Evolutionary conservation across 768 basidiomycete genomes (phyloP).

Genomic region (Calocybe cyanea): DNA sequence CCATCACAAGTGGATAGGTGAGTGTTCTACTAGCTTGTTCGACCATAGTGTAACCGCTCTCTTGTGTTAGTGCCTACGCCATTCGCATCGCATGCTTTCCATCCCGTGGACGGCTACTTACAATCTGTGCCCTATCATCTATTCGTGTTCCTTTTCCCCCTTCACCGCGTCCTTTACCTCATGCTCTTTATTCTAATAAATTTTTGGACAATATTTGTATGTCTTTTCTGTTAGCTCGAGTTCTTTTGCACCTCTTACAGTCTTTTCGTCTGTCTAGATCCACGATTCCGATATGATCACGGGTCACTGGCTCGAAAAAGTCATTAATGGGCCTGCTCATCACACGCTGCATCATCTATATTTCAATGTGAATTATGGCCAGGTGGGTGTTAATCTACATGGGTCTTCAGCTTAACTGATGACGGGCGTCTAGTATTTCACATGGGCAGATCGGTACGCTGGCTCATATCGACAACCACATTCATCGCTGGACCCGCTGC

Average conservation of each 20-base stretch:
- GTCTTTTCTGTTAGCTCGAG: slow-evolving; percentile 21
- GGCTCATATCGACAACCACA: slow-evolving; percentile 90
- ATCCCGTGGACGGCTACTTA: slow-evolving; percentile 89
- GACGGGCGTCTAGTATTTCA: slow-evolving; percentile 73
- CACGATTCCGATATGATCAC: slow-evolving; percentile 99
- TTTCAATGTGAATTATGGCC: slow-evolving; percentile 96
- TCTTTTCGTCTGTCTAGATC: slow-evolving; percentile 52
- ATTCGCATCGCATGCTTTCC: slow-evolving; percentile 97
- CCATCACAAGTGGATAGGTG: slow-evolving; percentile 98
- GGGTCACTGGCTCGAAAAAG: slow-evolving; percentile 78
- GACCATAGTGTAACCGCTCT: not conserved
- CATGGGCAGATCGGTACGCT: slow-evolving; percentile 83
- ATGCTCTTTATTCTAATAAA: slow-evolving; percentile 89
- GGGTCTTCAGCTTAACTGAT: not conserved
- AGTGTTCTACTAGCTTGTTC: slow-evolving; percentile 27
- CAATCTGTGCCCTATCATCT: slow-evolving; percentile 96
- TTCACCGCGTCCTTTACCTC: slow-evolving; percentile 83
- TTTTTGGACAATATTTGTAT: slow-evolving; percentile 87
- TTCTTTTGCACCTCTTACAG: not conserved
- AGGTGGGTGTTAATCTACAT: slow-evolving; percentile 41
- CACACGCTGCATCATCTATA: slow-evolving; percentile 97
- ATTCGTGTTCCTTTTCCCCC: slow-evolving; percentile 85
- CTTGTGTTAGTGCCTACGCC: slow-evolving; percentile 81
- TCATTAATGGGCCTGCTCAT: slow-evolving; percentile 98
- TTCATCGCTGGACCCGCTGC: slow-evolving; percentile 77